A percentile compares a stretch with the other conserved stretches of the same genome.
Conservation (phyloP, 73 alveolate genomes). For the Paramecium pentaurelia region DNA sequence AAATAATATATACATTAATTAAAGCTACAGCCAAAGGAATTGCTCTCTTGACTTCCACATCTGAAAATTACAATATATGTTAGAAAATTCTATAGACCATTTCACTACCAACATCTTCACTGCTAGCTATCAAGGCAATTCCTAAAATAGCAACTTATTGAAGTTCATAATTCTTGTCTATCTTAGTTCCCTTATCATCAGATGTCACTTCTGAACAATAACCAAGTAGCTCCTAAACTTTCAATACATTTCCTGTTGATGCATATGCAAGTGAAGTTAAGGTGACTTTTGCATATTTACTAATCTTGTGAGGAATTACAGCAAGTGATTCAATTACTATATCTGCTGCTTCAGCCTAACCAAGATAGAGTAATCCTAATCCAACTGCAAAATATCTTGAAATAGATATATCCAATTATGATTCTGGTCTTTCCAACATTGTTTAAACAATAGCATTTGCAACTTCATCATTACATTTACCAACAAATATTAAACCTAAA, state of each 20-base stretch:
- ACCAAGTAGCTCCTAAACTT: conserved; percentile 43
- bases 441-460: conserved; percentile 92
- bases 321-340: conserved; percentile 26
- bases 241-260: conserved; percentile 57
- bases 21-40: conserved; percentile 60
- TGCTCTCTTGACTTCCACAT: conserved; percentile 57
- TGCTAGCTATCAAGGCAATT: conserved; percentile 53
- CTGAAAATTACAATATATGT: conserved; percentile 52
- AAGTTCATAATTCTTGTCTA: conserved; percentile 20
- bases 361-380: conserved; percentile 93
- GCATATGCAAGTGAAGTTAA: conserved; percentile 52
- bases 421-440: conserved; percentile 83
- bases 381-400: conserved; percentile 95
- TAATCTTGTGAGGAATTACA: not conserved
- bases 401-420: conserved; percentile 81
- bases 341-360: conserved; percentile 65
- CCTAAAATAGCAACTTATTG: conserved; percentile 54
- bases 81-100: conserved; percentile 54
- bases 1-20: not conserved
- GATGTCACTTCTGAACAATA: conserved; percentile 39
- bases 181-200: conserved; percentile 32
- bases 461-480: conserved; percentile 95
- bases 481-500: conserved; percentile 92
- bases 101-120: conserved; percentile 62
- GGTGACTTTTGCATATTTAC: conserved; percentile 35